These are phyloP conservation scores for Metarhizium brunneum DNA, from an alignment of 2,329 filamentous ascomycete genomes.

Conservation along the genomic window DNA sequence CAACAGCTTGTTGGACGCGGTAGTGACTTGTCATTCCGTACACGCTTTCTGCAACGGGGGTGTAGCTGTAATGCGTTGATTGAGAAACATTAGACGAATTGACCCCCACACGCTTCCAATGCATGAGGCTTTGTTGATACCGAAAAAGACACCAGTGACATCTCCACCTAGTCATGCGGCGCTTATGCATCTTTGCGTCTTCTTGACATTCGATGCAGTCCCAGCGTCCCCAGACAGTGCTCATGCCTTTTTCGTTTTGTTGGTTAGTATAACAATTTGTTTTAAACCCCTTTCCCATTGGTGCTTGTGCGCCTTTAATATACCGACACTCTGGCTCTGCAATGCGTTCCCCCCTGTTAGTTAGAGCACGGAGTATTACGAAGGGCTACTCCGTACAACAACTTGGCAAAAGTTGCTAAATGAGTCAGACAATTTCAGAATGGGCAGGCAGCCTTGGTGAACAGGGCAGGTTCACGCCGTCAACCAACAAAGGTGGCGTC, in stretches of 20 bases:
- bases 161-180: too few relatives aligned
- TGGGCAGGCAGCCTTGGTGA: neutral
- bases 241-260: neutral
- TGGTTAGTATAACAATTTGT: neutral
- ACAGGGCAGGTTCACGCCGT: neutral
- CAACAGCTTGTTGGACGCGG: neutral
- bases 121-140: neutral
- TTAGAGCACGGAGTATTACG: too few relatives aligned
- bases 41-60: neutral
- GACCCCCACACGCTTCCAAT: too few relatives aligned
- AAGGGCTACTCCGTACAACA: too few relatives aligned
- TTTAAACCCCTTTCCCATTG: neutral
- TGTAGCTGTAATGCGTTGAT: too few relatives aligned
- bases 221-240: neutral
- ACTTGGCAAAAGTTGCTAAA: neutral
- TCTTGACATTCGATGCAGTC: neutral
- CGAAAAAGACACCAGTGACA: neutral
- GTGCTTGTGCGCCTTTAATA: neutral
- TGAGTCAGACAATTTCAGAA: neutral
- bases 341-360: too few relatives aligned
- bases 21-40: neutral
- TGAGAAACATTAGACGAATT: too few relatives aligned
- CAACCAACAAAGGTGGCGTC: neutral
- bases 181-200: neutral
- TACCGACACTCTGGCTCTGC: neutral